Evolutionary conservation across 352 stramenopile genomes (phyloP), one percentile per base, ranked within the genome.

Genomic region (Phytophthora tentaculata): DNA sequence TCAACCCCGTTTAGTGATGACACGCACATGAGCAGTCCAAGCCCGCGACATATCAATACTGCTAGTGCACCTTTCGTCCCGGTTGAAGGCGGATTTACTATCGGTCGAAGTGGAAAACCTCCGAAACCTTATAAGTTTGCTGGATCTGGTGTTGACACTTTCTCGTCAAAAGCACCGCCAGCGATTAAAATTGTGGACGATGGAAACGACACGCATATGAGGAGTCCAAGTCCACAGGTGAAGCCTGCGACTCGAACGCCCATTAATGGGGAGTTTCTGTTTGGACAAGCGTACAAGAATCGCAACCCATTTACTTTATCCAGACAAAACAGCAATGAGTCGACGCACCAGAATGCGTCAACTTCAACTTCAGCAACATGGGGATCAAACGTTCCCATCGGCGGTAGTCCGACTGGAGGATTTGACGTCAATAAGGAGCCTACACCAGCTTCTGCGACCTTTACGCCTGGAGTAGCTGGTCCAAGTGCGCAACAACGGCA

Each of bases 281-380:
- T 76, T 63, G 72, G 67, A 29, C 56, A 67, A 65, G 51, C 48
- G 6, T 79, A 76, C 51, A 79, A 74, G 45, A 73, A 74, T 44
- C 58, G 68, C 54, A 73, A 70, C 29, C 22, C 67, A 10, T 69
- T 64, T 64, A 8, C 10, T 0, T 69, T 63, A 20, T 54, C 35
- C 2, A 50, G 37, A 32, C 45, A 64, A 66, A 67, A 41, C 16
- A 66, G 48, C 9, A 70, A 22, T 9, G 56, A 62, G 4, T 56
- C 61, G 16, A 45, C 61, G 45, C 37, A 50, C 5, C 52, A 56
- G 5, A 37, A 41, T 48, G 51, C 24, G 28, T 51, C 48, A 10
- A 9, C 7, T 29, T 24, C 51, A 45, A 23, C 29, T 56, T 23
- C 19, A 59, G 20, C 39, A 59, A 0, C 41, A 22, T 44, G 35